Conservation (phyloP, 148 eudicot species). For the Salicornia ramosissima region DNA sequence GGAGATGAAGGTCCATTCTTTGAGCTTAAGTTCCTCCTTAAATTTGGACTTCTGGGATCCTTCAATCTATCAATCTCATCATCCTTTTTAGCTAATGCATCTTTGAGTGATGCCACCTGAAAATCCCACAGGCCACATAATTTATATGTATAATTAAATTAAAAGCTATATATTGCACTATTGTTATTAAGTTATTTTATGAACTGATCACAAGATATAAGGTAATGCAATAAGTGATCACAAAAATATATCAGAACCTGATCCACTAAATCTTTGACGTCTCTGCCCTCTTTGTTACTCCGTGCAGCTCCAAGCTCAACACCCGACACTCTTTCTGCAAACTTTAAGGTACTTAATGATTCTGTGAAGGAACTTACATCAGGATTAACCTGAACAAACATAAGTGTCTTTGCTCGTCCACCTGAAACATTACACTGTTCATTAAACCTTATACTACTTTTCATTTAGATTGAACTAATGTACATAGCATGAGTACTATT, state of each 20-base stretch:
- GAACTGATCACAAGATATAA: too few species aligned
- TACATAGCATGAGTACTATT: too few species aligned
- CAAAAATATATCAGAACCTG: conserved; percentile 51
- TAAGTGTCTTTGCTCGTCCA: conserved; percentile 82
- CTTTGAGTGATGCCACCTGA: conserved; percentile 44
- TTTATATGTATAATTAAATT: background rate
- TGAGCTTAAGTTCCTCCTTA: conserved; percentile 36
- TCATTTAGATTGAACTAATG: too few species aligned
- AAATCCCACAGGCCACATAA: conserved; percentile 2
- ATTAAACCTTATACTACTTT: too few species aligned
- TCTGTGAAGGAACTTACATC: conserved; percentile 50
- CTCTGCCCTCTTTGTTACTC: conserved; percentile 60
- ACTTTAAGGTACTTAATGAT: conserved; percentile 61
- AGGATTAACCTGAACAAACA: conserved; percentile 77
- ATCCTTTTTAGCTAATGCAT: conserved; percentile 31
- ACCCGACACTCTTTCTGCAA: conserved; percentile 79
- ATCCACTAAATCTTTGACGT: conserved; percentile 54
- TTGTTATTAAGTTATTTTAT: too few species aligned
- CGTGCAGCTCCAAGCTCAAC: conserved; percentile 77
- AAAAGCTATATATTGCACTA: background rate
- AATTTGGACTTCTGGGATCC: conserved; percentile 32
- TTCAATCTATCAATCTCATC: conserved; percentile 42
- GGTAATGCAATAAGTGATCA: conserved; percentile 1
- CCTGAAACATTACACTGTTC: conserved; percentile 58
- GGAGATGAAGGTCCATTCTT: conserved; percentile 44